These are phyloP conservation scores for Brassica napus DNA, from an alignment of 345 rosid genomes.

Conservation along the genomic window DNA sequence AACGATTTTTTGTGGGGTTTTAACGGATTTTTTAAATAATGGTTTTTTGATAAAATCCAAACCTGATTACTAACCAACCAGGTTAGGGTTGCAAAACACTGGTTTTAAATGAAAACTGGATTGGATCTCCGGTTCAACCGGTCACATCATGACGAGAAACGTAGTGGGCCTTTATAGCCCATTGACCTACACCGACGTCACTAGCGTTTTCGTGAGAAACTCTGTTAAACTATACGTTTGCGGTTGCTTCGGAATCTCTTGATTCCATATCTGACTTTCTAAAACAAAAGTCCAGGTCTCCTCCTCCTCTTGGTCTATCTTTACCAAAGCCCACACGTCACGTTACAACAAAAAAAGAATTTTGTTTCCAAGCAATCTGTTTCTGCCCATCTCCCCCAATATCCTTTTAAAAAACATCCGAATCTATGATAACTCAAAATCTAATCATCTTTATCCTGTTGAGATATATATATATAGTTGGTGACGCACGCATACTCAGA, in stretches of 20 bases:
- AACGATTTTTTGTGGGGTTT: too few relatives aligned
- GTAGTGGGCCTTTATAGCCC: conserved; percentile 23
- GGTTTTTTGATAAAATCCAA: too few relatives aligned
- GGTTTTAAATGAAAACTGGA: neutral
- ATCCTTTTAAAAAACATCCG: conserved; percentile 14
- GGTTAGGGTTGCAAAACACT: too few relatives aligned
- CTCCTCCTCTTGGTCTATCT: conserved; percentile 20
- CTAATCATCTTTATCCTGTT: conserved; percentile 10
- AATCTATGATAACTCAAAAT: conserved; percentile 28
- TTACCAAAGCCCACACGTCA: conserved; percentile 42
- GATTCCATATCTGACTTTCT: neutral
- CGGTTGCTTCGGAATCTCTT: neutral
- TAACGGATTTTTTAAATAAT: too few relatives aligned
- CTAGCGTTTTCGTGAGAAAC: neutral
- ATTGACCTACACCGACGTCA: neutral
- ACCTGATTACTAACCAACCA: too few relatives aligned
- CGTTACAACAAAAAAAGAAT: conserved; percentile 8
- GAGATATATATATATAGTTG: conserved; percentile 16
- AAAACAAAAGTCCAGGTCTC: conserved; percentile 19
- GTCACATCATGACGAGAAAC: neutral
- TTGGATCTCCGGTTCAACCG: neutral
- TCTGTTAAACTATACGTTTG: neutral
- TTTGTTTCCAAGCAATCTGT: conserved; percentile 16
- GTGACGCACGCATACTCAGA: conserved; percentile 6
- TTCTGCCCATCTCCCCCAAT: conserved; percentile 18